Evolutionary conservation across 129 eudicot species (phyloP), one percentile per base, ranked within the genome.

Genomic region (Heracleum sosnowskyi): DNA sequence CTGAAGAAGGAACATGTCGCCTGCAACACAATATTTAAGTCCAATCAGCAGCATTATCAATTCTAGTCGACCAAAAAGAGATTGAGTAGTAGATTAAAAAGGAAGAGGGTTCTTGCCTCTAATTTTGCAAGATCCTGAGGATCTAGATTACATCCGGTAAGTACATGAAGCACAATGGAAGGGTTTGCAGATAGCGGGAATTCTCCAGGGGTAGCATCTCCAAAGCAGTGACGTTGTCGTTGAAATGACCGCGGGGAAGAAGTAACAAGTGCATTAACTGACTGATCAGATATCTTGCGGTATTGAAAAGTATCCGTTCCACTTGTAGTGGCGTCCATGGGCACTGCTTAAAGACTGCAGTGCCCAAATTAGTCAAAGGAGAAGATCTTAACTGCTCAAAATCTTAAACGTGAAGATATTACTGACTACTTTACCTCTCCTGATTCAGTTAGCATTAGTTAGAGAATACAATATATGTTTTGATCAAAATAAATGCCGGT

Each of bases 311-410:
- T 88, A 31, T 91, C 85, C 17, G 96, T 80, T 85, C 90, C 97
- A 85, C 99, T 87, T 17, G 91, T 82, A 37, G 99, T 85, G 89
- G 97, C 89, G 55, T 95, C 99, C 99, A 95, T 94, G 96, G 97
- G 97, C 99, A 95, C 97, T 83, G 94, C 97, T 85, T 75, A 46
- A 44, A 68, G 78, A 78, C 81, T 87, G 97, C 91, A 92, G 96
- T 92, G 96, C 96, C 96, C 96, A 53, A 83, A 85, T 81, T 79
- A 77, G 80, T 86, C 91, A 83, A 82, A 81, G 75, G 84, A 82
- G 82, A 81, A 82, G 82, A 80, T 60, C 76, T 64, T 80, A 79
- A 82, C 83, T 72, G 86, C 88, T 88, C 81, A 60, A 82, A 82
- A 80, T 64, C 77, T 86, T 77, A 83, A 85, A 80, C 76, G 57